Evolutionary conservation across 108 stramenopile genomes (phyloP).

Genomic region (Cyclotella atomus): DNA sequence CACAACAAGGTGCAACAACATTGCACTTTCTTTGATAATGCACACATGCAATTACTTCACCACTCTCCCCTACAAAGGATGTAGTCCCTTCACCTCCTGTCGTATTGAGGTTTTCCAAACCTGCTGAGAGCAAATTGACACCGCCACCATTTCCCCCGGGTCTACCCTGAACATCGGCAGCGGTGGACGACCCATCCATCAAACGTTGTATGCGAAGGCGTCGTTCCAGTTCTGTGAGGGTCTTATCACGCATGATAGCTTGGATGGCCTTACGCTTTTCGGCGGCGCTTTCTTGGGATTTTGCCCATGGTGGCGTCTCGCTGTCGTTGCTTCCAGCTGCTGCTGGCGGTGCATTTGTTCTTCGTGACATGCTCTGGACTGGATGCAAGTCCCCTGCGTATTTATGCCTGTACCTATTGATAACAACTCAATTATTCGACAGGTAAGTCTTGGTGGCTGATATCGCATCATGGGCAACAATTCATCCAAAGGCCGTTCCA

Average conservation of each 20-base stretch:
- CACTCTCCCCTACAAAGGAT: constrained; percentile 2
- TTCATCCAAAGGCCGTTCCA: background rate
- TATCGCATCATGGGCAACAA: constrained; percentile 21
- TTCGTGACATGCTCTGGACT: background rate
- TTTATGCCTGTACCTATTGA: too few relatives aligned
- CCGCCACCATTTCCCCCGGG: constrained; percentile 1
- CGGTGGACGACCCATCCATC: constrained; percentile 67
- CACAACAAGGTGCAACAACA: constrained; percentile 84
- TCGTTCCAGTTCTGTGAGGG: constrained; percentile 69
- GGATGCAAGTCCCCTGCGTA: too few relatives aligned
- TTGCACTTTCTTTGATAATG: constrained; percentile 88
- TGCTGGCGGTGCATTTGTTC: background rate
- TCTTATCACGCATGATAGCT: constrained; percentile 71
- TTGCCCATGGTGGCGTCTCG: background rate
- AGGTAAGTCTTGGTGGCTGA: too few relatives aligned
- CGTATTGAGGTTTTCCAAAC: background rate
- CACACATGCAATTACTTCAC: constrained; percentile 56
- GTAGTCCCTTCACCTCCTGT: background rate
- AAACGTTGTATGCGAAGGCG: constrained; percentile 73
- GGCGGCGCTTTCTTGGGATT: constrained; percentile 47
- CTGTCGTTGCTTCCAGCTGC: background rate
- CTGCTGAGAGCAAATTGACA: constrained; percentile 1
- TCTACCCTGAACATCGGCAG: background rate
- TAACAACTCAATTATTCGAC: too few relatives aligned
- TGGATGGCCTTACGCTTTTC: constrained; percentile 78